A percentile compares a stretch with the other conserved stretches of the same genome.
Evolutionary conservation across 306 rosid species (phyloP).

Genomic region (Fagus crenata): DNA sequence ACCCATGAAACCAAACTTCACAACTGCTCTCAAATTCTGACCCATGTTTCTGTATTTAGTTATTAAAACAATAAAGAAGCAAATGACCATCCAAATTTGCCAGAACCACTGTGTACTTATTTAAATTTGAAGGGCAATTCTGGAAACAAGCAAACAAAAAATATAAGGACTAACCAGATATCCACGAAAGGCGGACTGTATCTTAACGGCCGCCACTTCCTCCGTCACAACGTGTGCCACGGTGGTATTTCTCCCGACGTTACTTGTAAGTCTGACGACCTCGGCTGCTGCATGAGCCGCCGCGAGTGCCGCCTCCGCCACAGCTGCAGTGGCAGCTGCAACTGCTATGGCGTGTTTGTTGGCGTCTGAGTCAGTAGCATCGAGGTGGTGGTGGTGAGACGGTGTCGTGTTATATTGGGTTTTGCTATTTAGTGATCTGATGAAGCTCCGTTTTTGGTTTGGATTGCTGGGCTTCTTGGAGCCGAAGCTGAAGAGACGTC

Average conservation of each 20-base stretch:
- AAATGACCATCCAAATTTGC: no score
- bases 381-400: conserved; percentile 7
- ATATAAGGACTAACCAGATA: conserved; percentile 58
- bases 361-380: conserved; percentile 29
- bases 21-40: no score
- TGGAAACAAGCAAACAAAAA: background rate
- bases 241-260: background rate
- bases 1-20: no score
- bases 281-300: conserved; percentile 96
- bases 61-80: no score
- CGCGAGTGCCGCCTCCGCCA: conserved; percentile 86
- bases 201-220: conserved; percentile 53
- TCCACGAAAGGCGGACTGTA: conserved; percentile 81
- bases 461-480: conserved; percentile 34
- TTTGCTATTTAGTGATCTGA: conserved; percentile 18
- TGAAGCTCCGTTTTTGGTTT: conserved; percentile 47
- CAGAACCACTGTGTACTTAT: no score
- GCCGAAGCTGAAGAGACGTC: conserved; percentile 86
- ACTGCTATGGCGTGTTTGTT: conserved; percentile 89
- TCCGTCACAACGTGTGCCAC: conserved; percentile 17
- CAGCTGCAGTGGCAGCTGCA: conserved; percentile 89
- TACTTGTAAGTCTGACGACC: conserved; percentile 69
- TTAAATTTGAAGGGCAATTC: background rate
- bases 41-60: no score
- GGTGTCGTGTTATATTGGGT: conserved; percentile 11